These are phyloP conservation scores for Ceratocystiopsis brevicomis DNA, from an alignment of 2,329 filamentous ascomycete species.

Conservation along the genomic window DNA sequence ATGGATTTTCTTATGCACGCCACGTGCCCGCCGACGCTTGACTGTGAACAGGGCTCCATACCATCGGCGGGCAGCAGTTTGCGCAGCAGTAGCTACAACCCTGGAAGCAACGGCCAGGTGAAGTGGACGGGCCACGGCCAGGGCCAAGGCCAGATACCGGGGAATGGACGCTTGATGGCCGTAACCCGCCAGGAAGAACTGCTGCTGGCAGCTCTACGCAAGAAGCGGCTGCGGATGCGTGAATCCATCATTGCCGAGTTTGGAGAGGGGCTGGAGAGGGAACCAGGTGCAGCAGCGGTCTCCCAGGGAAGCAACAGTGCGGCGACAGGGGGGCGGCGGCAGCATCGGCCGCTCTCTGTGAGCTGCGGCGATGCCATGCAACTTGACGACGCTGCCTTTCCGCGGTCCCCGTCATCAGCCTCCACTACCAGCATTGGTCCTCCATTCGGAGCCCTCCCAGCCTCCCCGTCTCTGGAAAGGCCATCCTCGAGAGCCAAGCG, in stretches of 20 bases:
- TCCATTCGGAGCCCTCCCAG: not conserved
- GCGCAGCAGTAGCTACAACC: not conserved
- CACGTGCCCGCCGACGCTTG: slow-evolving; percentile 7
- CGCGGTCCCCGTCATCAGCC: slow-evolving; percentile 1
- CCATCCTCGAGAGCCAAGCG: too few relatives aligned
- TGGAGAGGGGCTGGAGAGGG: slow-evolving; percentile 16
- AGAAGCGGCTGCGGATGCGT: slow-evolving; percentile 37
- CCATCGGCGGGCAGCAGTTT: slow-evolving; percentile 2
- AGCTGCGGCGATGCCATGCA: slow-evolving; percentile 4
- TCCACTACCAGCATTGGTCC: not conserved
- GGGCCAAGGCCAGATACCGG: too few relatives aligned
- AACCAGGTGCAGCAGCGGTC: slow-evolving; percentile 1
- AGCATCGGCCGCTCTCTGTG: not conserved
- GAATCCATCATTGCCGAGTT: slow-evolving; percentile 26
- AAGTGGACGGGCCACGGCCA: slow-evolving; percentile 7
- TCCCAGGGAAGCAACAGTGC: not conserved
- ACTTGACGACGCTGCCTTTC: slow-evolving; percentile 4
- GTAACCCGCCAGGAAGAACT: slow-evolving; percentile 40
- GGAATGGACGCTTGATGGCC: slow-evolving; percentile 28
- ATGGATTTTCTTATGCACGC: slow-evolving; percentile 29
- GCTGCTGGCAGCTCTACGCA: slow-evolving; percentile 35
- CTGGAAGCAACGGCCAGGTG: slow-evolving; percentile 7
- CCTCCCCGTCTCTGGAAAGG: not conserved
- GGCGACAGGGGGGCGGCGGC: not conserved
- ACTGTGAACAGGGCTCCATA: slow-evolving; percentile 14